Base-by-base conservation (phyloP, 257 asterid species). In the Galeopsis tetrahit region DNA sequence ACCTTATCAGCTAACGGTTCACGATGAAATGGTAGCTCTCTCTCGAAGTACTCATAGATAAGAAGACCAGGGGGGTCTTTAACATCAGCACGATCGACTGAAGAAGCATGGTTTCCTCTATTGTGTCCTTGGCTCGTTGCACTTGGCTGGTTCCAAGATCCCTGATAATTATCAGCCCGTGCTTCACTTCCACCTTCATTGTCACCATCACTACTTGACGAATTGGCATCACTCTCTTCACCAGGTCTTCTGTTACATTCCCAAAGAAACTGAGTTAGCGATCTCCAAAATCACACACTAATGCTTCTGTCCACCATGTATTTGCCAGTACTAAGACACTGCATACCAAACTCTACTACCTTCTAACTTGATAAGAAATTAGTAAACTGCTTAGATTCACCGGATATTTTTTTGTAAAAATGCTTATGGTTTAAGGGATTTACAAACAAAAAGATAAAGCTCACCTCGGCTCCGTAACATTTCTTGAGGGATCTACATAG, bases 1-100 rank as follows among this genome's bases (percentile, higher is more conserved):
- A 86, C 98, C 94, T 94, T 89, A 62, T 89, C 97, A 81, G 92
- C 91, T 71, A 94, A 73, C 9, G 98, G 97, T 83, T 88, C 95
- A 36, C 97, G 97, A 76, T 83, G 81, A 86, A 88, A 88, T 11
- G 98, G 98, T 39, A 83, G 89, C 74, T 86, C 94, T 43, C 74
- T 80, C 77, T 87, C 98, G 60, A 88, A 82, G 82, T 89, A 85
- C 82, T 91, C 95, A 57, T 79, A 91, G 43, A 82, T 73, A 69
- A 93, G 96, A 55, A 67, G 81, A 58, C 95, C 97, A 17, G 89
- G 89, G 61, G 89, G 88, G 74, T 79, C 79, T 78, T 80, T 79
- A 55, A 80, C 72, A 84, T 84, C 91, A 65, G 60, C 81, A 38
- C 80, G 87, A 52, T 75, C 87, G 58, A 76, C 73, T 7, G 89